A percentile compares a stretch with the other conserved stretches of the same genome.
phyloP scores from a whole-genome alignment of 495 filamentous ascomycete genomes.

The Penicillium bovifimosum region DNA sequence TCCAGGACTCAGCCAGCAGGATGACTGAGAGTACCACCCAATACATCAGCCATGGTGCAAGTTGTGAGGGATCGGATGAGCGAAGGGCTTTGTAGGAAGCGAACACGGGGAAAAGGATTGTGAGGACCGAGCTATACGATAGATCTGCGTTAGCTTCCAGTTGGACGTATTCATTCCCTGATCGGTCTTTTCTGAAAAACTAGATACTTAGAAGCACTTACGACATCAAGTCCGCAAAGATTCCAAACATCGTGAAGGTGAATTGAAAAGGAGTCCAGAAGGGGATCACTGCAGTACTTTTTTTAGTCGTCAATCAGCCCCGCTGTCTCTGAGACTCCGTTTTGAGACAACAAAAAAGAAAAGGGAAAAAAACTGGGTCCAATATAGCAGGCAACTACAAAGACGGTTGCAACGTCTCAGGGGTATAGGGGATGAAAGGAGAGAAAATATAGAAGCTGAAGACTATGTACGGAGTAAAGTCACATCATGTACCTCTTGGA shows the following conservation, averaged over 20 bases:
- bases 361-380: not conserved
- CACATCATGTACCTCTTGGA: not conserved
- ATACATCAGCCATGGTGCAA: slow-evolving; percentile 99
- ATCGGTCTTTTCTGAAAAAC: not conserved
- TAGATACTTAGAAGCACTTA: slow-evolving; percentile 33
- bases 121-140: slow-evolving; percentile 60
- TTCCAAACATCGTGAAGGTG: slow-evolving; percentile 62
- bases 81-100: slow-evolving; percentile 98
- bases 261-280: not conserved
- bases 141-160: slow-evolving; percentile 12
- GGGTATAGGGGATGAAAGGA: not conserved
- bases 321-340: not conserved
- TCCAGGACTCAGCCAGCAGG: slow-evolving; percentile 80
- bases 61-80: slow-evolving; percentile 79
- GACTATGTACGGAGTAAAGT: not conserved
- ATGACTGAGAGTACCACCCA: slow-evolving; percentile 88
- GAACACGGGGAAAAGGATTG: slow-evolving; percentile 93
- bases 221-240: slow-evolving; percentile 76
- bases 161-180: not conserved
- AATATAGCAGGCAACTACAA: not conserved
- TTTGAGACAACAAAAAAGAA: not conserved
- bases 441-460: not conserved
- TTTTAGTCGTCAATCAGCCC: slow-evolving; percentile 5
- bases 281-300: not conserved
- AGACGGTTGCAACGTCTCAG: not conserved